Percentiles rank a stretch among this genome's conserved stretches.
These are phyloP conservation scores for Globisporangium camurandrum DNA, from an alignment of 352 stramenopile species.

Conservation along the genomic window DNA sequence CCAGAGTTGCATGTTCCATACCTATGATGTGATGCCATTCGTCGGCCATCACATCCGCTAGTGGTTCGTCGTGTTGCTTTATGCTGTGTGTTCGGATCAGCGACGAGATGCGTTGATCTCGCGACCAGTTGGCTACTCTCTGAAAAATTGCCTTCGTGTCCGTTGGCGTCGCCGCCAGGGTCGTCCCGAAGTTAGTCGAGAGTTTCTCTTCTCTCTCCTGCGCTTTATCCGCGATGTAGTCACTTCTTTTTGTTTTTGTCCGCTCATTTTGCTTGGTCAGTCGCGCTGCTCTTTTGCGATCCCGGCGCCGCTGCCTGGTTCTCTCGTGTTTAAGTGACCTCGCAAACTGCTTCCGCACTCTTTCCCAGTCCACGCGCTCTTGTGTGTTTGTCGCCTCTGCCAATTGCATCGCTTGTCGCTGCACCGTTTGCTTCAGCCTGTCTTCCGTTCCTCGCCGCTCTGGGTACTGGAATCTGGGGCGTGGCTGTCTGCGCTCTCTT, in stretches of 20 bases:
- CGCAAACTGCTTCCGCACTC: neutral
- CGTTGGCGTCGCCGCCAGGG: neutral
- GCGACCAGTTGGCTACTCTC: neutral
- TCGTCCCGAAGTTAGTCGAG: too few species aligned
- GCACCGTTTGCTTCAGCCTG: neutral
- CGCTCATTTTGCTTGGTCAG: too few species aligned
- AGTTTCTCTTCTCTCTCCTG: neutral
- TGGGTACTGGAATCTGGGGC: neutral
- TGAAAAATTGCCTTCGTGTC: neutral
- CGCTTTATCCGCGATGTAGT: too few species aligned
- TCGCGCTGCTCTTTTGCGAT: too few species aligned
- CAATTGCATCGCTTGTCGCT: neutral
- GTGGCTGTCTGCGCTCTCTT: neutral
- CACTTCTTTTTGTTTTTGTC: too few species aligned
- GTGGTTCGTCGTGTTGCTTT: neutral
- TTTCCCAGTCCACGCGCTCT: neutral
- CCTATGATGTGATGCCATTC: neutral
- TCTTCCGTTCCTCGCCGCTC: neutral
- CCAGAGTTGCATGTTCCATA: neutral
- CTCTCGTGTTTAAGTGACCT: too few species aligned
- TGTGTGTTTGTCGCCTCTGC: neutral
- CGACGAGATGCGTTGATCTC: neutral
- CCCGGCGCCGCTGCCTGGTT: too few species aligned
- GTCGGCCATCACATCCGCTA: neutral
- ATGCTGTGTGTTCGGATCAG: neutral